Conservation (phyloP, 1,284 basidiomycete species). For the Naganishia cerealis region DNA sequence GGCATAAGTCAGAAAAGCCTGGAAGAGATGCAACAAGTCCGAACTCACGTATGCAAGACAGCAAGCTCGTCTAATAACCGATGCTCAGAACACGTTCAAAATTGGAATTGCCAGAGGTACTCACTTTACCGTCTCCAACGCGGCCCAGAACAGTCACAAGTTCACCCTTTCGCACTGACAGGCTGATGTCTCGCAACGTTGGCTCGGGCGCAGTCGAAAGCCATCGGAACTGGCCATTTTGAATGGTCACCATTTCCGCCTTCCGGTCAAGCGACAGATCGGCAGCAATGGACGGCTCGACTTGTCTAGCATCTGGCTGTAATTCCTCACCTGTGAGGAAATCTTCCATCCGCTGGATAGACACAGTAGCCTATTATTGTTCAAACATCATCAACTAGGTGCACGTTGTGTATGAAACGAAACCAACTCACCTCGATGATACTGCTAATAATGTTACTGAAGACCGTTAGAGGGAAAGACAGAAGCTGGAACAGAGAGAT, state of each 20-base stretch:
- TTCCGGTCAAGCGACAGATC: slow-evolving; percentile 59
- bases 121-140: slow-evolving; percentile 87
- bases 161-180: slow-evolving; percentile 79
- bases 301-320: slow-evolving; percentile 68
- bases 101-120: neutral
- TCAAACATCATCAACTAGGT: slow-evolving; percentile 52
- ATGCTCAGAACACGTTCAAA: neutral
- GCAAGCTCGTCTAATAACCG: slow-evolving; percentile 60
- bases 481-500: slow-evolving; percentile 90
- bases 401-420: too few species aligned
- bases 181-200: slow-evolving; percentile 72
- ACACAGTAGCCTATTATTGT: slow-evolving; percentile 68
- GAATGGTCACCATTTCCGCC: slow-evolving; percentile 72
- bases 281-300: slow-evolving; percentile 45
- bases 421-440: slow-evolving; percentile 46
- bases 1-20: too few species aligned
- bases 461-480: slow-evolving; percentile 80
- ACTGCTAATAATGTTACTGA: slow-evolving; percentile 54
- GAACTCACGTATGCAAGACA: slow-evolving; percentile 55
- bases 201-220: slow-evolving; percentile 58
- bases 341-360: slow-evolving; percentile 71
- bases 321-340: slow-evolving; percentile 81
- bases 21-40: too few species aligned
- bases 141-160: slow-evolving; percentile 81
- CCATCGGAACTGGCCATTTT: slow-evolving; percentile 78